Conservation (phyloP, 176 grass and related monocot species). For the Saccharum spontaneum region DNA sequence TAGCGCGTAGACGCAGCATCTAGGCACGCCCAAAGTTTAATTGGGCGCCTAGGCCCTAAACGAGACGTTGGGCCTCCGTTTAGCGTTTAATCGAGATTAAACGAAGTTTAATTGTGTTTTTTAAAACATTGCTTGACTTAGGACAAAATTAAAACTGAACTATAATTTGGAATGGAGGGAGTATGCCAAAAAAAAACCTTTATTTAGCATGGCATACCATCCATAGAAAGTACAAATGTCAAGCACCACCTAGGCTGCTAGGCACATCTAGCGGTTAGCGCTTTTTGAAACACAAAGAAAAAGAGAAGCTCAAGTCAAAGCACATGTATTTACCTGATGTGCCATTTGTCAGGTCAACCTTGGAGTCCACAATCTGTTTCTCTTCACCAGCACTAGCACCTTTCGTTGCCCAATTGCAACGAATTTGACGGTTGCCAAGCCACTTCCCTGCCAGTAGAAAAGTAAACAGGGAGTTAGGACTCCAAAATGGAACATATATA, state of each 20-base stretch:
- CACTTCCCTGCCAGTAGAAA: constrained; percentile 66
- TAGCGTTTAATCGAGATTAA: too few relatives aligned
- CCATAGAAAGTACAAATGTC: neutral
- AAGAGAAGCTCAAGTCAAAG: neutral
- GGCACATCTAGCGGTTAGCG: neutral
- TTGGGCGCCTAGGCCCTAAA: too few relatives aligned
- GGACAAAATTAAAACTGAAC: neutral
- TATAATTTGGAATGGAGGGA: neutral
- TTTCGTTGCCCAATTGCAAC: constrained; percentile 98
- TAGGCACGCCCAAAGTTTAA: too few relatives aligned
- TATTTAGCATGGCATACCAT: neutral
- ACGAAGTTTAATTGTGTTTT: too few relatives aligned
- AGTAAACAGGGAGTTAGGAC: neutral
- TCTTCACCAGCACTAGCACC: constrained; percentile 84
- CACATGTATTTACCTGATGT: constrained; percentile 58
- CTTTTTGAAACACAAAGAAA: neutral
- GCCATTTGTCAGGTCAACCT: constrained; percentile 68
- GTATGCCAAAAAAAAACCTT: neutral
- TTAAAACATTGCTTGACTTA: too few relatives aligned
- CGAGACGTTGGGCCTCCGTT: too few relatives aligned
- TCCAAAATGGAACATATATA: neutral
- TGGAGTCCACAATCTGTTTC: constrained; percentile 73
- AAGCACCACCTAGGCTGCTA: neutral
- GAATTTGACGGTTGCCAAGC: constrained; percentile 93
- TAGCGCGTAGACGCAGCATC: too few relatives aligned